Base-by-base conservation (phyloP, 169 alveolate species). In the Eimeria falciformis region DNA sequence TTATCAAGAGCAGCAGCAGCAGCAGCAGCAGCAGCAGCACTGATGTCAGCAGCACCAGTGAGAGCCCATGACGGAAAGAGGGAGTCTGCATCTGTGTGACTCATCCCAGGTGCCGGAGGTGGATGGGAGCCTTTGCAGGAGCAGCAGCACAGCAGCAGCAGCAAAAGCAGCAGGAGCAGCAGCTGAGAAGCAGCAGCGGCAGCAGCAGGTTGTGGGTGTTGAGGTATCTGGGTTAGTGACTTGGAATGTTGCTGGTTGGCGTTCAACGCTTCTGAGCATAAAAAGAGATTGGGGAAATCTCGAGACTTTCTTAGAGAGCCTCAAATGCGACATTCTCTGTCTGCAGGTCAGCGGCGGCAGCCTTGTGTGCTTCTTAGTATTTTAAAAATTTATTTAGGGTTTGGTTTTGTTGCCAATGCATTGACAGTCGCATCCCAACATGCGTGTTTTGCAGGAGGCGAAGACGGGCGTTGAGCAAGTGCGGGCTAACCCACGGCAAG, bases 241-340 rank as follows among this genome's bases (percentile, higher is more conserved):
- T 17, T 77, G 86, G 86, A 77, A 77, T 37, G 86, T 77, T 43
- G 86, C 86, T 0, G 86, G 86, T 18, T 77, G 86, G 86, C 62
- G 86, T 3, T 77, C 86, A 1, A 66, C 86, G 21, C 47, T 46
- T 5, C 1, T 43, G 3, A 43, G 58, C 7, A 1, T 77, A 5
- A 45, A 14, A 7, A n/a, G 23, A 5, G 86, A 77, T 33, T 77
- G 43, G 43, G 46, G 45, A 11, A 29, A 45, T 7, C 1, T 77
- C 1, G 86, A 77, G 2, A 33, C 53, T 7, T 77, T 77, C 21
- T 27, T 77, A 6, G 45, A 25, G 25, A 18, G 45, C 46, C 11
- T 77, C 23, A 23, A 77, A 62, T 77, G 86, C 23, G 86, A 77
- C n/a, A 3, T 77, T 3, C 3, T 77, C 66, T 77, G 86, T 47